Base-by-base conservation (phyloP, 805 yeast genomes). In the Candida manassasensis region DNA sequence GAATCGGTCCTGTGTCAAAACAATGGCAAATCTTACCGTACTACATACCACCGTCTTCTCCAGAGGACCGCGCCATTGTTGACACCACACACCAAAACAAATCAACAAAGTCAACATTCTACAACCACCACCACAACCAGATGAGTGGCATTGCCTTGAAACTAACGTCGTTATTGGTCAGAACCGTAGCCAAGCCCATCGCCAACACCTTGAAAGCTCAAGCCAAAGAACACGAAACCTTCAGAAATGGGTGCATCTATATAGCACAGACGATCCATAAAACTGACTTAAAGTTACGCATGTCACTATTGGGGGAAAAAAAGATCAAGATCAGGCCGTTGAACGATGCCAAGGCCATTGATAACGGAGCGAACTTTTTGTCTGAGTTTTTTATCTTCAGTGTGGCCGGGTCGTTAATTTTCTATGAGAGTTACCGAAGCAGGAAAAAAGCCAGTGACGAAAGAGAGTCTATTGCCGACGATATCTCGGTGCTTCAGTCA, bases 61-160 rank as follows among this genome's bases (percentile, higher is more conserved):
- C n/a, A n/a, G n/a, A n/a, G n/a, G n/a, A n/a, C n/a, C n/a, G n/a
- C n/a, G n/a, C n/a, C n/a, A n/a, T n/a, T n/a, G n/a, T n/a, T n/a
- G n/a, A n/a, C n/a, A n/a, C n/a, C n/a, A n/a, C n/a, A n/a, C n/a
- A n/a, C n/a, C n/a, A n/a, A n/a, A n/a, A n/a, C n/a, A n/a, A n/a
- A n/a, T n/a, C n/a, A n/a, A n/a, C n/a, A n/a, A n/a, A n/a, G n/a
- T n/a, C n/a, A n/a, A n/a, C n/a, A n/a, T n/a, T n/a, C n/a, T n/a
- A n/a, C n/a, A n/a, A n/a, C n/a, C n/a, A n/a, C n/a, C n/a, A n/a
- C n/a, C n/a, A n/a, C n/a, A n/a, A n/a, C n/a, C 15, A 12, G 12
- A 83, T 84, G 93, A 84, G 90, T 61, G 77, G 83, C 17, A 72
- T 85, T 24, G 87, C 89, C 7, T 67, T 84, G 32, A 85, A 85